Evolutionary conservation across 2,329 filamentous ascomycete species (phyloP).

Genomic region (Botrytis pseudocinerea): DNA sequence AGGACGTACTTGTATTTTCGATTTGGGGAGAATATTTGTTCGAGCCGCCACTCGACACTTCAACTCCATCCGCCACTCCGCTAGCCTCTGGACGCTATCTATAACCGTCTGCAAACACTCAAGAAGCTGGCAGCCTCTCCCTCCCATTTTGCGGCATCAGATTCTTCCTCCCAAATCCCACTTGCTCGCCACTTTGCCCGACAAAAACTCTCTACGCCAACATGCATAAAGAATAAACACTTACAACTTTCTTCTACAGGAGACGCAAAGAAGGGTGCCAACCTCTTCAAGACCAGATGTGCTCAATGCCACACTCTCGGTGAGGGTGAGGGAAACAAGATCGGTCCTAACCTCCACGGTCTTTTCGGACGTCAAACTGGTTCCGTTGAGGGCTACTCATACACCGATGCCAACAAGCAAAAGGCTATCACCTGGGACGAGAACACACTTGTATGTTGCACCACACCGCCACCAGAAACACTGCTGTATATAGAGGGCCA

Average conservation of each 20-base stretch:
- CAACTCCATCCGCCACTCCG: not conserved
- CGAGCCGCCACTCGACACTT: not conserved
- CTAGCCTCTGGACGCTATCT: not conserved
- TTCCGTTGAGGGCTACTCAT: conserved; percentile 86
- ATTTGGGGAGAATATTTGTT: not conserved
- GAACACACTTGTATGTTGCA: conserved; percentile 68
- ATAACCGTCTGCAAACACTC: not conserved
- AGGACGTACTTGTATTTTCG: not conserved
- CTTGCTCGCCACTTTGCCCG: not conserved
- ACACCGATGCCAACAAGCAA: conserved; percentile 99
- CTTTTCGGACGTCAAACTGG: conserved; percentile 97
- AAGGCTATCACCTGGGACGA: conserved; percentile 91
- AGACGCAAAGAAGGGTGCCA: conserved; percentile 94
- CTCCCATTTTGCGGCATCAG: not conserved
- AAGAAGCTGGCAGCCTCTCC: not conserved
- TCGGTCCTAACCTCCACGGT: conserved; percentile 94
- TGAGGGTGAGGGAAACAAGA: conserved; percentile 90
- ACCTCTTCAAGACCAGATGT: conserved; percentile 99
- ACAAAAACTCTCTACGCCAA: not conserved
- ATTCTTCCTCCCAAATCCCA: not conserved
- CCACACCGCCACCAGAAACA: not conserved
- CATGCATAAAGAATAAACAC: not conserved
- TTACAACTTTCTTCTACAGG: conserved; percentile 52
- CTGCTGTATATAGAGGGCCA: not conserved
- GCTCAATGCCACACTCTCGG: conserved; percentile 98